Base-by-base conservation (phyloP, 2,329 filamentous ascomycete genomes). In the Elsinoe australis region DNA sequence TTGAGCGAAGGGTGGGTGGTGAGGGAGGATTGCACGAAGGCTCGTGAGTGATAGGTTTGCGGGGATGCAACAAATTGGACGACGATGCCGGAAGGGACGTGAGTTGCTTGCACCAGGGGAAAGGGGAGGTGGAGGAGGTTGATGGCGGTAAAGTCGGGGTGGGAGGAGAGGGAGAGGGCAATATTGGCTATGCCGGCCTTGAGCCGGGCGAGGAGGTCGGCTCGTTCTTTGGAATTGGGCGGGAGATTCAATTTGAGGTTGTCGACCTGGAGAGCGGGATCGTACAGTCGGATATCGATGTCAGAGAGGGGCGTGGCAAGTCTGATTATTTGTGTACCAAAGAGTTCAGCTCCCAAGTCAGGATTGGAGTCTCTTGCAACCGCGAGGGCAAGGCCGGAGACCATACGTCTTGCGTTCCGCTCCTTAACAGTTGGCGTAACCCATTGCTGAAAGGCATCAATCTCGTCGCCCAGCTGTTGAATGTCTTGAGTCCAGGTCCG, bases 261-360 rank as follows among this genome's bases (percentile, higher is more conserved):
- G 21, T 36, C 26, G 5, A 4, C 14, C 10, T 31, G 15, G 5
- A 12, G 15, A 41, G n/a, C 22, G n/a, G 48, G 14, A 64, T 55
- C n/a, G 53, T 53, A 53, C 64, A 66, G 44, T 61, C 68, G 61
- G 66, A 73, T 51, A 56, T 81, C 74, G 9, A 82, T 64, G 58
- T 76, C 73, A 5, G 79, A 82, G 32, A 67, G 65, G 21, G 72
- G 67, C 47, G 72, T 57, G 0, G 72, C 70, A 28, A 80, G 61
- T 6, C 75, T 74, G 10, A 71, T 78, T 8, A 62, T 59, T 49
- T 73, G 66, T 6, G 77, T 80, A 14, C 78, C 78, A 50, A 76
- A 73, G 2, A 74, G 52, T 50, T 73, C 5, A 68, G 62, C 7
- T 39, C 33, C 17, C 57, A 48, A 31, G 2, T 58, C 52, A 9